A percentile compares a stretch with the other conserved stretches of the same genome.
Evolutionary conservation across 2,329 filamentous ascomycete species (phyloP).

Genomic region (Cryphonectria radicalis): DNA sequence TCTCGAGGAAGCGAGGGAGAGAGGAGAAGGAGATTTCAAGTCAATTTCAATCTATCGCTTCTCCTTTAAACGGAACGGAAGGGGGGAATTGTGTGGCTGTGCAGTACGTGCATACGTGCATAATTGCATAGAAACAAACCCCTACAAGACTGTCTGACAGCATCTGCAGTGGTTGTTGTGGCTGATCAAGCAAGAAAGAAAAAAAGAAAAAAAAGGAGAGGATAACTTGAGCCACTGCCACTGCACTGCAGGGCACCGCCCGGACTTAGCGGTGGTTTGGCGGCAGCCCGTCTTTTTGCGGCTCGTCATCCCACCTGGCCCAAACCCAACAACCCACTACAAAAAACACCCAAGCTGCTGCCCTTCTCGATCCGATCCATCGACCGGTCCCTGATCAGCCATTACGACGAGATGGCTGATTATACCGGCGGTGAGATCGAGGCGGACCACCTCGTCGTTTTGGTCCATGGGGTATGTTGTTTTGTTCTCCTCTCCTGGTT

Average conservation of each 20-base stretch:
- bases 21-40: not conserved
- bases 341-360: constrained; percentile 3
- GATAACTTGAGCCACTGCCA: not conserved
- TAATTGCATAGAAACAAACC: not conserved
- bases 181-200: not conserved
- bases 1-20: not conserved
- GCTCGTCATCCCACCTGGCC: constrained; percentile 14
- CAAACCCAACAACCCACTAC: constrained; percentile 29
- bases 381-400: constrained; percentile 41
- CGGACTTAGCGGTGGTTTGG: constrained; percentile 23
- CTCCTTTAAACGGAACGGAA: not conserved
- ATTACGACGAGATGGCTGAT: constrained; percentile 43
- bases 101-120: not conserved
- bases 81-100: not conserved
- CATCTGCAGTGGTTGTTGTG: not conserved
- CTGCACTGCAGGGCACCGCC: not conserved
- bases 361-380: constrained; percentile 40
- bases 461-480: constrained; percentile 72
- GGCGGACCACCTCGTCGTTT: constrained; percentile 74
- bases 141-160: not conserved
- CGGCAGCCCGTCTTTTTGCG: constrained; percentile 10
- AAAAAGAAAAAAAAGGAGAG: not conserved
- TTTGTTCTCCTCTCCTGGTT: not conserved
- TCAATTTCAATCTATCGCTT: not conserved
- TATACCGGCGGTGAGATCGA: constrained; percentile 55